phyloP scores from a whole-genome alignment of 495 filamentous ascomycete genomes.

The Penicillium chermesinum region DNA sequence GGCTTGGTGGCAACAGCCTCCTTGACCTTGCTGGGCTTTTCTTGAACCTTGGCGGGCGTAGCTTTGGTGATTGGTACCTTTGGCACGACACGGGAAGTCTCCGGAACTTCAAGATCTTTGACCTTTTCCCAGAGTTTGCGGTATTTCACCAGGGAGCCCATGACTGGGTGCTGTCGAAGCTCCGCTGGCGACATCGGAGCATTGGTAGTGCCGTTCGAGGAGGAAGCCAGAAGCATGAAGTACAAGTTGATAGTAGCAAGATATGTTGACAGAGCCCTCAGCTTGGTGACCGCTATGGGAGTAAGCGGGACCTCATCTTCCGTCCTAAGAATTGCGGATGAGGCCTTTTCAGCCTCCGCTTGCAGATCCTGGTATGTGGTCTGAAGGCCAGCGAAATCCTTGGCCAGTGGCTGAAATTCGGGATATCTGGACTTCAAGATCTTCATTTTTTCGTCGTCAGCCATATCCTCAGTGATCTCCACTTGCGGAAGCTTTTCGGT shows the following conservation, averaged over 20 bases:
- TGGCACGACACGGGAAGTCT: constrained; percentile 11
- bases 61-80: constrained; percentile 4
- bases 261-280: constrained; percentile 74
- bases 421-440: constrained; percentile 78
- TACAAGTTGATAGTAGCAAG: constrained; percentile 85
- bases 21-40: constrained; percentile 14
- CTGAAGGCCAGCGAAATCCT: constrained; percentile 73
- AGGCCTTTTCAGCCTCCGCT: constrained; percentile 47
- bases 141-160: constrained; percentile 76
- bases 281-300: constrained; percentile 60
- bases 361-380: constrained; percentile 53
- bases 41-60: constrained; percentile 4
- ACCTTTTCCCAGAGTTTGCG: constrained; percentile 74
- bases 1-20: constrained; percentile 23
- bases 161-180: constrained; percentile 80
- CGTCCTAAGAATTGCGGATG: constrained; percentile 35
- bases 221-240: constrained; percentile 80
- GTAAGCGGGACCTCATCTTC: constrained; percentile 26
- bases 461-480: constrained; percentile 76
- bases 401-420: constrained; percentile 79
- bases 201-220: constrained; percentile 45
- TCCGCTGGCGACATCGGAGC: constrained; percentile 60
- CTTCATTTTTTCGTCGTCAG: constrained; percentile 64
- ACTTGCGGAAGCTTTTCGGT: constrained; percentile 79
- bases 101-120: constrained; percentile 45